phyloP scores from a whole-genome alignment of 1,139 yeast genomes.

The Nadsonia commutata region DNA sequence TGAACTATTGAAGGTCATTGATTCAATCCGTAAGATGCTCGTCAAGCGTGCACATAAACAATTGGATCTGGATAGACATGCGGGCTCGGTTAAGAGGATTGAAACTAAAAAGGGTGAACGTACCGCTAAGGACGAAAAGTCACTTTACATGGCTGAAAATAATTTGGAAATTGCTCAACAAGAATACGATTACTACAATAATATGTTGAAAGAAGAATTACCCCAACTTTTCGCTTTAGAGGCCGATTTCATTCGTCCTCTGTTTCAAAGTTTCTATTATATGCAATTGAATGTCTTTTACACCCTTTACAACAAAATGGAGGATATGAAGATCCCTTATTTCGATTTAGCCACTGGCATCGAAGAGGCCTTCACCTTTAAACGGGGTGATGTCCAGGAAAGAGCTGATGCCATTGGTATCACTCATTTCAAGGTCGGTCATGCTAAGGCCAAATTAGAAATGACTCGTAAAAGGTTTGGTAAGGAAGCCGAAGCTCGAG shows the following conservation, averaged over 20 bases:
- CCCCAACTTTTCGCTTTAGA: slow-evolving; percentile 80
- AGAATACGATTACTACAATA: slow-evolving; percentile 91
- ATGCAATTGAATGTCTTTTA: slow-evolving; percentile 96
- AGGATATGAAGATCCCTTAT: slow-evolving; percentile 92
- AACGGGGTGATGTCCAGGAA: slow-evolving; percentile 86
- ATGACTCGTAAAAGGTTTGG: slow-evolving; percentile 68
- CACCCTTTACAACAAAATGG: slow-evolving; percentile 80
- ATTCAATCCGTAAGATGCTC: slow-evolving; percentile 79
- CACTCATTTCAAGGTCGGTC: slow-evolving; percentile 81
- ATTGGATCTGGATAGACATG: slow-evolving; percentile 81
- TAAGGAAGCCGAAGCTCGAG: slow-evolving; percentile 23
- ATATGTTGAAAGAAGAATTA: slow-evolving; percentile 77
- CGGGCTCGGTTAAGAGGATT: slow-evolving; percentile 49
- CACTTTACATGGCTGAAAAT: slow-evolving; percentile 74
- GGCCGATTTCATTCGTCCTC: slow-evolving; percentile 80
- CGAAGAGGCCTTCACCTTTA: slow-evolving; percentile 57
- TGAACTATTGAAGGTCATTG: slow-evolving; percentile 70
- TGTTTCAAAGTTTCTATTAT: slow-evolving; percentile 85
- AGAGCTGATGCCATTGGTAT: slow-evolving; percentile 73
- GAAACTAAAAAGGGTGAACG: slow-evolving; percentile 66
- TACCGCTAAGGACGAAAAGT: slow-evolving; percentile 81
- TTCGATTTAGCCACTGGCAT: slow-evolving; percentile 71
- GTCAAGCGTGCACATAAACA: slow-evolving; percentile 92
- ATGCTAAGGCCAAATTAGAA: slow-evolving; percentile 71
- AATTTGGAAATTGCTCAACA: slow-evolving; percentile 84